Percentiles rank a stretch among this genome's conserved stretches.
phyloP scores from a whole-genome alignment of 192 early-diverging fungal species.

The Lobosporangium transversale region DNA sequence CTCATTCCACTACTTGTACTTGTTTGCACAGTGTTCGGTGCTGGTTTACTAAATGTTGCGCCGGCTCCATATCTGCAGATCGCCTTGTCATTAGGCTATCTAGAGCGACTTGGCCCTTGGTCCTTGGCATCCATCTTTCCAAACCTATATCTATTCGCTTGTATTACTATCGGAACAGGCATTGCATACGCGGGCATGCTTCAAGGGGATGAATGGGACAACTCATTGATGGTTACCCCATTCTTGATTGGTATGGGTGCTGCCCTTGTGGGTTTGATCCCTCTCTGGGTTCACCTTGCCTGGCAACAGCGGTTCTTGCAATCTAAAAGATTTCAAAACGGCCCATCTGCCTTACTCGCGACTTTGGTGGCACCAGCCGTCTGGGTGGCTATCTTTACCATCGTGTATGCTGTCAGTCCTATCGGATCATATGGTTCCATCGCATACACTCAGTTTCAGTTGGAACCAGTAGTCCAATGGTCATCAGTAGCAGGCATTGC shows the following conservation, averaged over 20 bases:
- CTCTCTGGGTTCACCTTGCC: conserved; percentile 24
- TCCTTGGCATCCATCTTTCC: conserved; percentile 30
- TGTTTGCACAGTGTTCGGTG: conserved; percentile 35
- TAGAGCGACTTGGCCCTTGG: conserved; percentile 40
- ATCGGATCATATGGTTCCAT: conserved; percentile 41
- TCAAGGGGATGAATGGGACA: conserved; percentile 29
- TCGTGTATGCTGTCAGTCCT: conserved; percentile 38
- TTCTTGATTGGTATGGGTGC: conserved; percentile 24
- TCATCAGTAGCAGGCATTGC: conserved; percentile 40
- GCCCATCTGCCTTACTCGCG: conserved; percentile 13
- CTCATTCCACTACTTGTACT: conserved; percentile 36
- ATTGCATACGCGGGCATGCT: conserved; percentile 43
- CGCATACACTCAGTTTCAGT: conserved; percentile 41
- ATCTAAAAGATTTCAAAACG: conserved; percentile 30
- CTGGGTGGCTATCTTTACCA: conserved; percentile 33
- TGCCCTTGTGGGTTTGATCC: conserved; percentile 14
- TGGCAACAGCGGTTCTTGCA: conserved; percentile 47
- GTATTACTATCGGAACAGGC: conserved; percentile 31
- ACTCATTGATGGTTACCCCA: conserved; percentile 7
- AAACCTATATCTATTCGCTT: conserved; percentile 32
- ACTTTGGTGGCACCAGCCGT: conserved; percentile 30
- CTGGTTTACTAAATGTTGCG: conserved; percentile 30
- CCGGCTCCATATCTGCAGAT: conserved; percentile 27
- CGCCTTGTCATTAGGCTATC: conserved; percentile 31
- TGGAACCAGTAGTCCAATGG: conserved; percentile 43